Conservation (phyloP, 495 filamentous ascomycete species). For the Aspergillus biplanus region DNA sequence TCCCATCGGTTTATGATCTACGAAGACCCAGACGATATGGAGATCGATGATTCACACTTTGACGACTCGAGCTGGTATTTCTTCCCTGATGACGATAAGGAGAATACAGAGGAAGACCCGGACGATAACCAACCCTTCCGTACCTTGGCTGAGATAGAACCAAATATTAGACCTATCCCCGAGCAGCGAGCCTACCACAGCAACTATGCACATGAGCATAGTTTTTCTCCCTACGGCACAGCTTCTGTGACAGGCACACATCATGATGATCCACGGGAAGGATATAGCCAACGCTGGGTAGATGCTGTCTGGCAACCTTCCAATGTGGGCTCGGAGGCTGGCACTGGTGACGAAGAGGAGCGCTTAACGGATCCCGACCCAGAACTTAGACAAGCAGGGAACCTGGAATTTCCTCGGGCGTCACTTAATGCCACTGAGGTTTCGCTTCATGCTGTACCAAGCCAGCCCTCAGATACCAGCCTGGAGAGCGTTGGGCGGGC, state of each 20-base stretch:
- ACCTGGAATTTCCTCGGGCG: background rate
- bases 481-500: background rate
- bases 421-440: conserved; percentile 8
- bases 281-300: background rate
- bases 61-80: conserved; percentile 7
- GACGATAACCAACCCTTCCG: background rate
- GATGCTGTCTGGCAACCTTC: background rate
- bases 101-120: conserved; percentile 12
- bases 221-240: background rate
- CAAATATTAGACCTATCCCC: background rate
- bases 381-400: background rate
- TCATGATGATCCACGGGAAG: background rate
- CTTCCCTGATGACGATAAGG: conserved; percentile 26
- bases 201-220: background rate
- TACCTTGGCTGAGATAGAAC: background rate
- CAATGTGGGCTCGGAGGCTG: background rate
- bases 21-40: conserved; percentile 24
- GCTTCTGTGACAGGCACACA: background rate
- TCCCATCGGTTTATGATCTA: conserved; percentile 23
- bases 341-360: background rate
- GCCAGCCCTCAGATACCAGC: background rate
- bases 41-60: background rate
- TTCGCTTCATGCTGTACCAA: conserved; percentile 7
- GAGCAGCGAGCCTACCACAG: background rate
- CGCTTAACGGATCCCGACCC: background rate